These are phyloP conservation scores for Macrolepiota fuliginosa DNA, from an alignment of 768 basidiomycete genomes.

Conservation along the genomic window DNA sequence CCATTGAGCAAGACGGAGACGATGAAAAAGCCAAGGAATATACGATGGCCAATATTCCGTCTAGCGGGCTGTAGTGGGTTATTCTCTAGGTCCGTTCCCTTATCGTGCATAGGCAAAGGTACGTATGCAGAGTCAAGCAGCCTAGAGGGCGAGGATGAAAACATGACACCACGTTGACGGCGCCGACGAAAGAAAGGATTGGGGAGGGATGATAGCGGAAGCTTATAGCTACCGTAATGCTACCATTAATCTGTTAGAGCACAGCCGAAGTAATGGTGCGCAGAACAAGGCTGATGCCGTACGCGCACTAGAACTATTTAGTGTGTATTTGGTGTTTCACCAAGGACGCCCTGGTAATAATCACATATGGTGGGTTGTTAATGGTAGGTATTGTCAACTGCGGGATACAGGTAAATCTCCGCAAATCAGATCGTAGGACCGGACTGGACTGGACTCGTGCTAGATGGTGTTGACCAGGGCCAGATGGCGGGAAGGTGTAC, in stretches of 20 bases:
- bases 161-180: background rate
- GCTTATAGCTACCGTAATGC: background rate
- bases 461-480: too few species aligned
- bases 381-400: too few species aligned
- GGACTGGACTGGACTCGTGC: too few species aligned
- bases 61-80: background rate
- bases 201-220: too few species aligned
- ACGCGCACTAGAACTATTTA: too few species aligned
- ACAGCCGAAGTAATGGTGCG: conserved; percentile 8
- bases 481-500: too few species aligned
- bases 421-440: too few species aligned
- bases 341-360: background rate
- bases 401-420: too few species aligned
- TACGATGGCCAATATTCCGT: background rate
- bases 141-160: background rate
- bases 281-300: background rate
- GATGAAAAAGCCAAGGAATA: background rate
- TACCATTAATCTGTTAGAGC: too few species aligned
- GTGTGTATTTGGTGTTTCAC: conserved; percentile 1
- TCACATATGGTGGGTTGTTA: too few species aligned
- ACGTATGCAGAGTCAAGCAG: background rate
- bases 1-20: background rate
- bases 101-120: background rate
- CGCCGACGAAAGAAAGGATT: background rate
- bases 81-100: background rate